phyloP scores from a whole-genome alignment of 164 flowering plant species.

The Tetrastigma voinierianum region DNA sequence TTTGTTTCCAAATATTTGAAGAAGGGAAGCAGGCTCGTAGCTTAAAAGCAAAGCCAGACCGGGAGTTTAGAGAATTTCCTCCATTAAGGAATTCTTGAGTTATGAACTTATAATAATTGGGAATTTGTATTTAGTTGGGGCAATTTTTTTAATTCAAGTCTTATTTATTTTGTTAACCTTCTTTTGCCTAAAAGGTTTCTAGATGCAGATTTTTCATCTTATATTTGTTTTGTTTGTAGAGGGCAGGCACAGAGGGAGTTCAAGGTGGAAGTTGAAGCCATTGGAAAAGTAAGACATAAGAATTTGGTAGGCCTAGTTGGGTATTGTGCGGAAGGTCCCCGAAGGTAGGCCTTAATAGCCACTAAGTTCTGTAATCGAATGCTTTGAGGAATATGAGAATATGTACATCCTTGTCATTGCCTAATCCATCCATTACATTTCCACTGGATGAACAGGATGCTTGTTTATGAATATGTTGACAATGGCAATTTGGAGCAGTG shows the following conservation, averaged over 20 bases:
- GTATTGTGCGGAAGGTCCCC: slow-evolving; percentile 70
- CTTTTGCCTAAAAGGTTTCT: neutral
- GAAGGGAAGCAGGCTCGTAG: too few species aligned
- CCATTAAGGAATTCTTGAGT: too few species aligned
- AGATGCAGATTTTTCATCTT: neutral
- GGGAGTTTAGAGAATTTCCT: too few species aligned
- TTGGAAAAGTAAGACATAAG: slow-evolving; percentile 90
- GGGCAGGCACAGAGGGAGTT: slow-evolving; percentile 95
- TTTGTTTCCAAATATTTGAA: too few species aligned
- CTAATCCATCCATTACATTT: slow-evolving; percentile 7
- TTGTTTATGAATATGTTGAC: slow-evolving; percentile 79
- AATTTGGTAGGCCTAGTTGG: slow-evolving; percentile 86
- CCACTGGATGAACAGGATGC: slow-evolving; percentile 56
- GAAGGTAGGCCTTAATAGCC: slow-evolving; percentile 41
- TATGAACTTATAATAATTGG: too few species aligned
- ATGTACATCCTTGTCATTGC: neutral
- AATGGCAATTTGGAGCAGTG: slow-evolving; percentile 96
- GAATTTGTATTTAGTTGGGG: too few species aligned
- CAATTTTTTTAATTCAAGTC: too few species aligned
- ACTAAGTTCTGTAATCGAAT: neutral
- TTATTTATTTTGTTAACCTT: neutral
- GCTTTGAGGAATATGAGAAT: neutral
- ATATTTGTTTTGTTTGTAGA: slow-evolving; percentile 30
- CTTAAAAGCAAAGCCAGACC: too few species aligned
- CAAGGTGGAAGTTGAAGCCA: slow-evolving; percentile 92